phyloP scores from a whole-genome alignment of 257 asterid species.

The Solanum neorickii region DNA sequence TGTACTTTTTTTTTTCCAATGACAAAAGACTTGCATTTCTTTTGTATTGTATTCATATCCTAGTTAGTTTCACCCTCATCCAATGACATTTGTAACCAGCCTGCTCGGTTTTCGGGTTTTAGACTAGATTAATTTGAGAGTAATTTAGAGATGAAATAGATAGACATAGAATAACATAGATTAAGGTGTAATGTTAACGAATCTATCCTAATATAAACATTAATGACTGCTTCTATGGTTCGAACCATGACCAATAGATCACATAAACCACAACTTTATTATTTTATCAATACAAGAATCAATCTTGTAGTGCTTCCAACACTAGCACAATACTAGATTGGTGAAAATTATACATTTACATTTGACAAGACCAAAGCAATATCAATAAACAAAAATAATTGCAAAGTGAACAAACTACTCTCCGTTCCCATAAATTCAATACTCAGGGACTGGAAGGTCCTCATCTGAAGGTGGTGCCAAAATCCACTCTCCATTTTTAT shows the following conservation, averaged over 20 bases:
- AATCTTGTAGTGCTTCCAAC: neutral
- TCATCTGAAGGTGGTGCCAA: conserved; percentile 49
- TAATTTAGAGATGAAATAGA: neutral
- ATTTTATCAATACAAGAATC: neutral
- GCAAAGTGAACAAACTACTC: neutral
- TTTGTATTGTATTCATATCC: neutral
- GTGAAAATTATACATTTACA: neutral
- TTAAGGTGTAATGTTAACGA: too few species aligned
- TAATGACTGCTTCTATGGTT: too few species aligned
- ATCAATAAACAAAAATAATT: neutral
- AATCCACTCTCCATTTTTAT: conserved; percentile 58
- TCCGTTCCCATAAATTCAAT: neutral
- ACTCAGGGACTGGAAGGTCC: conserved; percentile 66
- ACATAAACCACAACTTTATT: neutral
- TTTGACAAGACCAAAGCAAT: neutral
- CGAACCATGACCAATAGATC: neutral
- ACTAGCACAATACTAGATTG: neutral
- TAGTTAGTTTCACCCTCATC: neutral
- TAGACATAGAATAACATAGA: too few species aligned
- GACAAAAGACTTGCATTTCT: neutral
- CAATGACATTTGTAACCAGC: neutral
- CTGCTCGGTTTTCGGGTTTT: neutral
- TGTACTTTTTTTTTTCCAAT: neutral
- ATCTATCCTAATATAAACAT: too few species aligned
- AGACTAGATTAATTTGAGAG: neutral